Evolutionary conservation across 108 stramenopile species (phyloP), one percentile per base, ranked within the genome.

Genomic region (Nitzschia sp.): DNA sequence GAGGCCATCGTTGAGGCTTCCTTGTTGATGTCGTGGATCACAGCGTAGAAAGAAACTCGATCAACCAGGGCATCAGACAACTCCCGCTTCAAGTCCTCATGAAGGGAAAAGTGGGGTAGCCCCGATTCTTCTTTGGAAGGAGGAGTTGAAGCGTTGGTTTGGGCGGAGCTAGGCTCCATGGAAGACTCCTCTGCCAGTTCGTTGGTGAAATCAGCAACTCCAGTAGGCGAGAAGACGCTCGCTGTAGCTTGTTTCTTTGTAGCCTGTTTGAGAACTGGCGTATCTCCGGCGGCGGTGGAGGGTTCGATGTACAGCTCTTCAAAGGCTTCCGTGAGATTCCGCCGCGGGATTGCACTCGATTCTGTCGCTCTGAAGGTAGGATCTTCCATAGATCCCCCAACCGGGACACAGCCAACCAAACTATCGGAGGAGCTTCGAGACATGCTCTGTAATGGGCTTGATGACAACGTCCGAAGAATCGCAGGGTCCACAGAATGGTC

Each of bases 21-120:
- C 63, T 86, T 91, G 69, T 94, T 94, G 53, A 94, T 89, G 45
- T 90, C 90, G 55, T 91, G 87, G 52, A 94, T 85, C 53, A 94
- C 66, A 32, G 76, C 65, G 73, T 94, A 92, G 45, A 94, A 83
- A 17, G 87, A 89, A 4, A 90, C 84, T 9, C 93, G 83, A 53
- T 88, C 69, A 3, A 94, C 75, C 19, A 88, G 66, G 25, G 79
- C 82, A 57, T 85, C 78, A 15, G 85, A 77, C 63, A 94, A 54
- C 0, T 88, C 85, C 35, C 85, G 79, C 30, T 76, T 50, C 1
- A 94, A 72, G 28, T 76, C 63, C 8, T 63, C 58, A 53, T 86
- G 79, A 17, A 94, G 75, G 30, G 68, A 31, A 66, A 90, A 91
- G 22, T 58, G 36, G 6, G 86, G 86, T 48, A 82, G 25, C 4